These are phyloP conservation scores for Sphagnum contortum DNA, from an alignment of 225 moss, liverwort and hornwort genomes.

Conservation along the genomic window DNA sequence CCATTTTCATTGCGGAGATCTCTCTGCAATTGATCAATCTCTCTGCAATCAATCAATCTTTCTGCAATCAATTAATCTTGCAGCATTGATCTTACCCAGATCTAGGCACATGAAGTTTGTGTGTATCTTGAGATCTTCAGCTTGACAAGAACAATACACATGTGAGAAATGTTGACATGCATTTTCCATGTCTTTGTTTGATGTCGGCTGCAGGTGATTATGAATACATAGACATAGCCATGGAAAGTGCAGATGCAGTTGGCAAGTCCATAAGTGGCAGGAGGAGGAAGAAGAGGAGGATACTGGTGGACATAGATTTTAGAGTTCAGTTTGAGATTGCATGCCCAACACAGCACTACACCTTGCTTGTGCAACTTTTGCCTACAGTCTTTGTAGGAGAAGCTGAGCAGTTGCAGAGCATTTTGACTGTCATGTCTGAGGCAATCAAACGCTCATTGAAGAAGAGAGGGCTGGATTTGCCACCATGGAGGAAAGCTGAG, in stretches of 20 bases:
- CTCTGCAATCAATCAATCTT: too few relatives aligned
- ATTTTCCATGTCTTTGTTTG: too few relatives aligned
- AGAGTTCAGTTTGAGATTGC: conserved; percentile 77
- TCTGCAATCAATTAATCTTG: too few relatives aligned
- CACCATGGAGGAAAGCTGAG: conserved; percentile 78
- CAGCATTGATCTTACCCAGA: too few relatives aligned
- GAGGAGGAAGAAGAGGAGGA: conserved; percentile 29
- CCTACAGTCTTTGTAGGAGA: conserved; percentile 56
- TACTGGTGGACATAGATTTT: conserved; percentile 68
- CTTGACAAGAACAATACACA: too few relatives aligned
- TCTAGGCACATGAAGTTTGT: too few relatives aligned
- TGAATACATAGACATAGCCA: conserved; percentile 69
- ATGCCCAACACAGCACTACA: conserved; percentile 49
- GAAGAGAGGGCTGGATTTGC: conserved; percentile 71
- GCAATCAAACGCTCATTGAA: conserved; percentile 60
- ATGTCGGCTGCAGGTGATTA: conserved; percentile 17
- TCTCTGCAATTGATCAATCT: too few relatives aligned
- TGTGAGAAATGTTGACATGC: too few relatives aligned
- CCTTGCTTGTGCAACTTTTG: conserved; percentile 35
- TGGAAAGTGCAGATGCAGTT: conserved; percentile 22
- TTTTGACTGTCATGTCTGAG: conserved; percentile 71
- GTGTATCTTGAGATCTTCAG: too few relatives aligned
- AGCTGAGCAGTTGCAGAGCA: conserved; percentile 54
- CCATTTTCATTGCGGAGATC: too few relatives aligned
- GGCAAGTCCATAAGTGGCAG: too few relatives aligned